Evolutionary conservation across 2,329 filamentous ascomycete species (phyloP), one percentile per base, ranked within the genome.

Genomic region (Graphilbum fragrans): DNA sequence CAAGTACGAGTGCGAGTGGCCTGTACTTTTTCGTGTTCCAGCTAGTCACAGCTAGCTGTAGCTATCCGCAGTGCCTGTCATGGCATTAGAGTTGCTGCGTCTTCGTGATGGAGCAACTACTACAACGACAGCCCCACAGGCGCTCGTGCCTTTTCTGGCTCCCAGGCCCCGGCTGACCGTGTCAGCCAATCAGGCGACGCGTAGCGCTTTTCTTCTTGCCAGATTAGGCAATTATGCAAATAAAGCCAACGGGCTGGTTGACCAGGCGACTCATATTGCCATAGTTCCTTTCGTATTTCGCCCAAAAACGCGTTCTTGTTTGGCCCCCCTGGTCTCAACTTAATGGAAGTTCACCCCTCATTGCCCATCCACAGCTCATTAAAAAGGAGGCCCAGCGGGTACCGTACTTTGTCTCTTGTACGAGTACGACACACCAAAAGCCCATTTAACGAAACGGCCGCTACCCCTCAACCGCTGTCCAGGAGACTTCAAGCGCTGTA

Each of bases 101-200:
- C 40, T 44, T 47, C 44, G 46, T 47, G 41, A 41, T 33, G 41
- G 40, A 42, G 36, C 39, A 17, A 35, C 14, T 29, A 18, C n/a
- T 34, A 18, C 17, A 8, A 34, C 17, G 32, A n/a, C n/a, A n/a
- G 39, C 27, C 40, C 43, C 46, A 45, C 45, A 12, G 23, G 9
- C 36, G 42, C 37, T 39, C 44, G 42, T 46, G 44, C 45, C 42
- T 43, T 45, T n/a, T n/a, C n/a, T n/a, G n/a, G 38, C 36, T 18
- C 37, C 42, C 35, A 37, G 32, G 29, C 37, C 31, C n/a, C 6
- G 7, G 32, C 32, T 14, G 21, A 31, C 42, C 45, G 48, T 42
- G 48, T 49, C 35, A 19, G 38, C 49, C 49, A 51, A 51, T 51
- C 20, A 51, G 14, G 31, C 43, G 44, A 50, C 48, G 48, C 48